A percentile compares a stretch with the other conserved stretches of the same genome.
phyloP scores from a whole-genome alignment of 352 stramenopile species.

The Phytophthora tentaculata region DNA sequence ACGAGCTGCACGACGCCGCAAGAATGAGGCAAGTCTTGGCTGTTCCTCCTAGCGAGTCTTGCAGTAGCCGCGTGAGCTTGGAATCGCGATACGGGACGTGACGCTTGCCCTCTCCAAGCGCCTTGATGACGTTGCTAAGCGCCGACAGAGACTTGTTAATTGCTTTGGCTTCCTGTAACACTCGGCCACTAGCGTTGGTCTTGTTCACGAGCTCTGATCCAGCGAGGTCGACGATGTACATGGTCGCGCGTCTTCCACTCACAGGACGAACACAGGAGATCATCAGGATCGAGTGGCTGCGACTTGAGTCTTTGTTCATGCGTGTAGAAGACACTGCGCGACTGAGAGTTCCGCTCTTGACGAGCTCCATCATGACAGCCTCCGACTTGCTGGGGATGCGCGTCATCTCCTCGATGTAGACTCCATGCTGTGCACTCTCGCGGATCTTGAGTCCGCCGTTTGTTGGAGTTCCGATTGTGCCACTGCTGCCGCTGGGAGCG shows the following conservation, averaged over 20 bases:
- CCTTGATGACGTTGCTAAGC: constrained; percentile 89
- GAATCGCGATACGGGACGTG: constrained; percentile 83
- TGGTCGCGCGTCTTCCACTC: constrained; percentile 57
- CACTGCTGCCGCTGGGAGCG: constrained; percentile 18
- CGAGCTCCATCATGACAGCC: constrained; percentile 64
- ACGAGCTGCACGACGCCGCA: constrained; percentile 87
- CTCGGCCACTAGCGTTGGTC: constrained; percentile 76
- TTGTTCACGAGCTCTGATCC: constrained; percentile 89
- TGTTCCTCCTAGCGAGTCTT: constrained; percentile 91
- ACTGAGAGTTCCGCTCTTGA: constrained; percentile 66
- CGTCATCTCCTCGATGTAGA: constrained; percentile 83
- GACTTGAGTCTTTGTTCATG: constrained; percentile 93
- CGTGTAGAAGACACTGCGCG: constrained; percentile 75
- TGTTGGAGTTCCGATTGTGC: constrained; percentile 21
- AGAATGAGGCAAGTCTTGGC: constrained; percentile 97
- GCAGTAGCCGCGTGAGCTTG: constrained; percentile 84
- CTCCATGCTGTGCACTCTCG: constrained; percentile 65
- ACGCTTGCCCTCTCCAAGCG: constrained; percentile 76
- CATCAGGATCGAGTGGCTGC: constrained; percentile 80
- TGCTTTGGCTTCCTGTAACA: constrained; percentile 83
- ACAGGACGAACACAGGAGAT: constrained; percentile 49
- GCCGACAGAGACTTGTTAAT: constrained; percentile 90
- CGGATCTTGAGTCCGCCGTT: constrained; percentile 72
- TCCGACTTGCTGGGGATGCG: constrained; percentile 47
- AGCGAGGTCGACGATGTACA: constrained; percentile 87